phyloP scores from a whole-genome alignment of 805 yeast species.

The Lachancea quebecensis region DNA sequence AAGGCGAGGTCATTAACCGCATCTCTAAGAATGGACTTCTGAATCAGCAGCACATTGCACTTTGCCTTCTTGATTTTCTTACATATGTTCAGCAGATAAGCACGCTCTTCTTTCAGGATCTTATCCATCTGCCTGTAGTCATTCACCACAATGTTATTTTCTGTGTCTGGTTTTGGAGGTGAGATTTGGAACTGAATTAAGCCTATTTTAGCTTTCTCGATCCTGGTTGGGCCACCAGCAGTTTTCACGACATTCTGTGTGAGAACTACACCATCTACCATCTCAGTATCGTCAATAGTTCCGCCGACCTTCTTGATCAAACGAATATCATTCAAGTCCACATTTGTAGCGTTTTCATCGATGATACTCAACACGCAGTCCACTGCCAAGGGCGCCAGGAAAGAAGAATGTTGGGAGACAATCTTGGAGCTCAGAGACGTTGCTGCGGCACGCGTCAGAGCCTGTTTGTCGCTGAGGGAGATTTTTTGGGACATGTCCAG shows the following conservation, averaged over 20 bases:
- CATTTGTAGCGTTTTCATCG: constrained; percentile 52
- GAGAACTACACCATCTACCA: constrained; percentile 87
- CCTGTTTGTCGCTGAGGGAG: constrained; percentile 72
- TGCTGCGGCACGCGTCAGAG: constrained; percentile 83
- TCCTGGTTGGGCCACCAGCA: constrained; percentile 92
- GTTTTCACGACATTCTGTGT: constrained; percentile 83
- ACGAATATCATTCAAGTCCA: constrained; percentile 83
- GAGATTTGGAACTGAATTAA: constrained; percentile 89
- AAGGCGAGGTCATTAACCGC: constrained; percentile 92
- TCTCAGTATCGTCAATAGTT: constrained; percentile 92
- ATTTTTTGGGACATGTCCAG: constrained; percentile 80
- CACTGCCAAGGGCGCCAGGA: constrained; percentile 89
- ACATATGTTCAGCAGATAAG: constrained; percentile 88
- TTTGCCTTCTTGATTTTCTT: constrained; percentile 94
- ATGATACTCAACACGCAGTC: constrained; percentile 82
- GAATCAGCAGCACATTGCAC: constrained; percentile 86
- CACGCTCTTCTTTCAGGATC: constrained; percentile 95
- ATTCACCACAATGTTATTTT: constrained; percentile 92
- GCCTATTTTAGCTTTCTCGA: constrained; percentile 89
- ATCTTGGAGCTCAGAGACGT: constrained; percentile 93
- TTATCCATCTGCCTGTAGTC: constrained; percentile 99
- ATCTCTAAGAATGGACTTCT: constrained; percentile 88
- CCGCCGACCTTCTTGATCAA: constrained; percentile 94
- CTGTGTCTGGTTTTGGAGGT: constrained; percentile 97
- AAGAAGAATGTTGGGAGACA: constrained; percentile 83